These are phyloP conservation scores for Peronospora farinosa DNA, from an alignment of 352 stramenopile species.

Conservation along the genomic window DNA sequence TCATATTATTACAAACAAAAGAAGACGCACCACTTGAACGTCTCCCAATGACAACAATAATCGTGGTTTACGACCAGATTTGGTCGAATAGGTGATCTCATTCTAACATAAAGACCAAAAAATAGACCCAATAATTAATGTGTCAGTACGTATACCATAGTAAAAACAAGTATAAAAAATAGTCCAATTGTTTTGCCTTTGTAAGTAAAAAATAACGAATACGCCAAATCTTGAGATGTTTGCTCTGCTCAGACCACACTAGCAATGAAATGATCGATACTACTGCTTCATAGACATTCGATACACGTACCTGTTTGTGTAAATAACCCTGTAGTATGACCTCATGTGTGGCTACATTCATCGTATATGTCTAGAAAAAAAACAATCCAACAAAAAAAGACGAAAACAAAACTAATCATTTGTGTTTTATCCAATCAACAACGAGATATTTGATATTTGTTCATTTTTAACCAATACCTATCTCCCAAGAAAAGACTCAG, in stretches of 20 bases:
- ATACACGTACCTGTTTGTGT: constrained; percentile 66
- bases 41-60: constrained; percentile 38
- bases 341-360: constrained; percentile 28
- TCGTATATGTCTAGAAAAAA: too few species aligned
- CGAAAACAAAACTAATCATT: too few species aligned
- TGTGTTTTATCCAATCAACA: background rate
- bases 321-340: constrained; percentile 76
- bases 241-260: constrained; percentile 42
- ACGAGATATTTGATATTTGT: background rate
- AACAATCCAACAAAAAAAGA: too few species aligned
- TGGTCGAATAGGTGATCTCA: constrained; percentile 75
- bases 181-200: constrained; percentile 29
- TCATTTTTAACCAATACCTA: constrained; percentile 2
- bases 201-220: constrained; percentile 83
- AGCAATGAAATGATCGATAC: background rate
- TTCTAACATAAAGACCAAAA: constrained; percentile 26
- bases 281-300: too few species aligned
- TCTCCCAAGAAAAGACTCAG: background rate
- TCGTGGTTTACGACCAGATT: constrained; percentile 74
- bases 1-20: background rate
- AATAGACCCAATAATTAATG: background rate
- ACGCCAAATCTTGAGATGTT: constrained; percentile 83
- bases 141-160: too few species aligned
- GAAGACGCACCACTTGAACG: constrained; percentile 53
- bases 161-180: too few species aligned